phyloP scores from a whole-genome alignment of 495 filamentous ascomycete genomes.

The Penicillium longicatenatum region DNA sequence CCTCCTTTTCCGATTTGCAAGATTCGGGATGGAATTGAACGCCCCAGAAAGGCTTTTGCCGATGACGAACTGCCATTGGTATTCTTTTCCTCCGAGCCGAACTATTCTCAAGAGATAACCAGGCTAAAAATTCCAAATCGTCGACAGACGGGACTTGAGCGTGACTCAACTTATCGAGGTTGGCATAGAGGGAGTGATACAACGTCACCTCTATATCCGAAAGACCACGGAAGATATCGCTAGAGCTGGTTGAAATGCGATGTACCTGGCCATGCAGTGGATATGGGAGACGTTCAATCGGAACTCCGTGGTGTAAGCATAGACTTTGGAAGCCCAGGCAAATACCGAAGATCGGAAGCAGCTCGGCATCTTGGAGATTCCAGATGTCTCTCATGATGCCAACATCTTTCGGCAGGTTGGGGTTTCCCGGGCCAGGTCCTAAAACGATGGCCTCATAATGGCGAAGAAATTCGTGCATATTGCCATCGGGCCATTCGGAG shows the following conservation, averaged over 20 bases:
- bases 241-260: conserved; percentile 54
- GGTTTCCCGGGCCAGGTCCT: conserved; percentile 77
- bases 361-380: conserved; percentile 56
- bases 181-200: conserved; percentile 83
- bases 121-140: conserved; percentile 40
- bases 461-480: conserved; percentile 52
- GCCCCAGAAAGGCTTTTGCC: conserved; percentile 77
- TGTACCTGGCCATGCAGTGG: conserved; percentile 83
- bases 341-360: conserved; percentile 81
- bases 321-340: conserved; percentile 93
- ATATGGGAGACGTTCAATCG: conserved; percentile 60
- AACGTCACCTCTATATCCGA: conserved; percentile 68
- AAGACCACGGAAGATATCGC: conserved; percentile 57
- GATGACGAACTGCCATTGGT: conserved; percentile 76
- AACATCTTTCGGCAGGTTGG: conserved; percentile 62
- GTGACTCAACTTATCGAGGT: conserved; percentile 33
- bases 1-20: conserved; percentile 73
- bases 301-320: conserved; percentile 64
- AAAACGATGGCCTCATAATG: conserved; percentile 76
- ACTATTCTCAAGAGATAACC: conserved; percentile 31
- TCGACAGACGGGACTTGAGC: neutral
- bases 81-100: conserved; percentile 41
- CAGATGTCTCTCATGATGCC: conserved; percentile 81
- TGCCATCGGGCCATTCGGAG: conserved; percentile 44
- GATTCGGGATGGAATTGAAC: conserved; percentile 96